Base-by-base conservation (phyloP, 495 filamentous ascomycete genomes). In the Aspergillus coremiiformis region DNA sequence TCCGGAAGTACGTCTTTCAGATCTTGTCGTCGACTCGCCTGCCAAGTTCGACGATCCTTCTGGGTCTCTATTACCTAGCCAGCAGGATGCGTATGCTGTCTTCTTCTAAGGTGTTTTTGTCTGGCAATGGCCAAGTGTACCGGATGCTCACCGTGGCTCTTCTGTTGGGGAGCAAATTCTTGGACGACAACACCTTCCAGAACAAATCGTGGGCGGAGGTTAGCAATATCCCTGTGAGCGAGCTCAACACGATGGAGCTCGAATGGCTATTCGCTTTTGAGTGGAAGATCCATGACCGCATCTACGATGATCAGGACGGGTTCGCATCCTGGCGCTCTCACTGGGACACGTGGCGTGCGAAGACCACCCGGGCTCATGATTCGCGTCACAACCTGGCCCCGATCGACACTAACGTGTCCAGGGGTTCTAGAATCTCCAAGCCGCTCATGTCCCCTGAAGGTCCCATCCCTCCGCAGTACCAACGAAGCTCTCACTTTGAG, bases 201-300 rank as follows among this genome's bases (percentile, higher is more conserved):
- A 99, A 97, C 72, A 88, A 91, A 48, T 97, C 94, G 6, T 99
- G 93, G 93, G 86, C 94, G 4, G 94, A 99, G 63, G 93, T 99
- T 21, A 97, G 90, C 70, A 89, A 86, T 51, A 96, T 99, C 54
- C 69, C 85, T 19, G 90, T 99, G 20, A 57, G 75, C 21, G 92
- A 96, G 59, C 75, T 99, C 60, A 97, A 97, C 72, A 77, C 77
- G 53, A 77, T 96, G 73, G 93, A 99, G 72, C 80, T 84, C 59
- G 87, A 96, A 61, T 99, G 93, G 93, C 77, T 99, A 22, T 75
- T 77, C 39, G 85, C 84, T 21, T 95, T 95, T 51, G 75, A 79
- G 46, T 97, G 87, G 86, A 80, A 84, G 53, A 82, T 99, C 61
- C 93, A 96, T 65, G 84, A 92, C 59, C 87, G 94, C 57, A 85